Conservation (phyloP, 768 basidiomycete species). For the Boletus fagicola region DNA sequence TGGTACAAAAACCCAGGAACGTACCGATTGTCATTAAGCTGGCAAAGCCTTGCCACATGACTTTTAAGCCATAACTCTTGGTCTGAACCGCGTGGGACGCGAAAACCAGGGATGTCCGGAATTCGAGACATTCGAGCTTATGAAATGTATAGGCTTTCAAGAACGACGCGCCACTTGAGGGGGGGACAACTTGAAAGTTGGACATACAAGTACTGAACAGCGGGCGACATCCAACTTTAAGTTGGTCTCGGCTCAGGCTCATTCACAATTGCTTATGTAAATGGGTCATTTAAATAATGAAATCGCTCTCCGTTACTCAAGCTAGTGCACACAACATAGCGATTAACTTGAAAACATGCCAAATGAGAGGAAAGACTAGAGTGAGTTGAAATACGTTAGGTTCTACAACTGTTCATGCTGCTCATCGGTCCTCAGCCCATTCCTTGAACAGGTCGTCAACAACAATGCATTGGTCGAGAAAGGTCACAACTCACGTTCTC, state of each 20-base stretch:
- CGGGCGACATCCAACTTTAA: conserved; percentile 1
- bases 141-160: background rate
- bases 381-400: conserved; percentile 25
- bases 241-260: background rate
- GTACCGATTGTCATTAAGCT: conserved; percentile 62
- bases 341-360: conserved; percentile 21
- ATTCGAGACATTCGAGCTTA: conserved; percentile 46
- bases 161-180: background rate
- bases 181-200: background rate
- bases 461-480: conserved; percentile 7
- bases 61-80: conserved; percentile 65
- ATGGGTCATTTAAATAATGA: background rate
- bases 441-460: conserved; percentile 48
- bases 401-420: conserved; percentile 19
- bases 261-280: conserved; percentile 22
- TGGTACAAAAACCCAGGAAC: conserved; percentile 18
- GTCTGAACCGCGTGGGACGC: conserved; percentile 52
- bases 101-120: conserved; percentile 69
- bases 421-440: conserved; percentile 91
- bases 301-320: conserved; percentile 1
- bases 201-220: background rate
- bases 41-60: conserved; percentile 64
- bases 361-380: conserved; percentile 20
- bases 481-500: conserved; percentile 75
- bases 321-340: conserved; percentile 12